Evolutionary conservation across 208 protist species (phyloP).

Genomic region (Porcisia deanei): DNA sequence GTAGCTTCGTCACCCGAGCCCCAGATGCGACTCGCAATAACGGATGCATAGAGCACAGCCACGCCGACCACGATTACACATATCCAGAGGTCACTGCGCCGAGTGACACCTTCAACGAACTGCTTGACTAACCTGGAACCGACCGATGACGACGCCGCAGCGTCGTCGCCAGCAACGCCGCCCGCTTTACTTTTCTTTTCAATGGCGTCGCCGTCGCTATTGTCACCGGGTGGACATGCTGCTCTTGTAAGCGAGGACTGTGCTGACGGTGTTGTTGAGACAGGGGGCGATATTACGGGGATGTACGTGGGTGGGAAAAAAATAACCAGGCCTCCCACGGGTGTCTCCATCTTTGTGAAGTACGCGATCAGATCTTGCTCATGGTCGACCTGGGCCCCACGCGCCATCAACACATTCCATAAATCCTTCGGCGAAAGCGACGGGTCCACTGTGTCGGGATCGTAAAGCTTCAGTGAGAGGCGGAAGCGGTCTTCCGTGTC

Average conservation of each 20-base stretch:
- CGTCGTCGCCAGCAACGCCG: background rate
- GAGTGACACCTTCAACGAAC: background rate
- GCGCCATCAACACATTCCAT: constrained; percentile 32
- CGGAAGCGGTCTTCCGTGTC: constrained; percentile 49
- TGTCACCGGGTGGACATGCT: background rate
- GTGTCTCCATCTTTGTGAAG: constrained; percentile 36
- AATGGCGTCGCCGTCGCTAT: background rate
- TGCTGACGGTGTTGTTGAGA: background rate
- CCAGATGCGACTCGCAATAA: constrained; percentile 8
- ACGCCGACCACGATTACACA: constrained; percentile 17
- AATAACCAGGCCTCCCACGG: constrained; percentile 40
- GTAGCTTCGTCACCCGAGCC: background rate
- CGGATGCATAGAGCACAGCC: constrained; percentile 17
- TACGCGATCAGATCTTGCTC: constrained; percentile 47
- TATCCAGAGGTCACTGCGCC: constrained; percentile 11
- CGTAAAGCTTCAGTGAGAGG: constrained; percentile 43
- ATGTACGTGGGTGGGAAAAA: constrained; percentile 45
- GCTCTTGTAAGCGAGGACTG: background rate
- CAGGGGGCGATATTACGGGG: constrained; percentile 15
- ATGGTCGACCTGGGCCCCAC: constrained; percentile 31
- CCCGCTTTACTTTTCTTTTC: background rate
- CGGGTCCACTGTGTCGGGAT: constrained; percentile 18
- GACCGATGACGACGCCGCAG: background rate
- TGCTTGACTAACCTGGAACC: background rate
- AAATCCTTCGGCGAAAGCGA: constrained; percentile 28